Percentiles rank a stretch among this genome's conserved stretches.
Evolutionary conservation across 352 stramenopile genomes (phyloP).

Genomic region (Pythium diclinum): DNA sequence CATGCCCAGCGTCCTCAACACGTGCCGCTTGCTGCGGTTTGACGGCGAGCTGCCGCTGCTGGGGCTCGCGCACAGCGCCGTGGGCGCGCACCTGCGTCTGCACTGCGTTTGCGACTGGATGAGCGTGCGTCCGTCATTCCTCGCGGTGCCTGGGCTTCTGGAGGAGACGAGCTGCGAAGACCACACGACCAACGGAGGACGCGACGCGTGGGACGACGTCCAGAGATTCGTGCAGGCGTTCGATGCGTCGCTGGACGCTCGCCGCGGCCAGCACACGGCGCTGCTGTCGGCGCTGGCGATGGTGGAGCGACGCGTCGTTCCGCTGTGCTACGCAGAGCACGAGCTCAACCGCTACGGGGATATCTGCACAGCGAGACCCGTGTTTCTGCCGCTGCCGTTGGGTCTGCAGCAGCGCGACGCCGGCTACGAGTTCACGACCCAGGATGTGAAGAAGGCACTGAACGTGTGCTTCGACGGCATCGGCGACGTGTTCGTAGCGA

Average conservation of each 20-base stretch:
- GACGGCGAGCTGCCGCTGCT: conserved; percentile 21
- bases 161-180: conserved; percentile 6
- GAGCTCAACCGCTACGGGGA: conserved; percentile 21
- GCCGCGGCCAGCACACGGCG: conserved; percentile 13
- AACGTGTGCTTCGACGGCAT: conserved; percentile 18
- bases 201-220: conserved; percentile 5
- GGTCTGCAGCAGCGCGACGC: background rate
- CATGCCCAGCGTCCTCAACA: conserved; percentile 15
- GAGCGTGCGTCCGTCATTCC: conserved; percentile 8
- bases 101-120: conserved; percentile 14
- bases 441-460: conserved; percentile 7
- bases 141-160: conserved; percentile 5
- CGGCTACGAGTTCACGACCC: conserved; percentile 9
- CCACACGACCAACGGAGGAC: background rate
- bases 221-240: conserved; percentile 14
- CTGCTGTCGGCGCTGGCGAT: conserved; percentile 21
- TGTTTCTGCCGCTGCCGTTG: conserved; percentile 17
- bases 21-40: conserved; percentile 13
- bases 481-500: conserved; percentile 36
- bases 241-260: conserved; percentile 9
- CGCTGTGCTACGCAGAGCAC: conserved; percentile 18
- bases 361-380: conserved; percentile 19
- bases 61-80: conserved; percentile 2
- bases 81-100: conserved; percentile 13
- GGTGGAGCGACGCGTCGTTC: conserved; percentile 8